Percentiles rank a stretch among this genome's conserved stretches.
Evolutionary conservation across 495 filamentous ascomycete genomes (phyloP).

Genomic region (Elaphomyces granulatus): DNA sequence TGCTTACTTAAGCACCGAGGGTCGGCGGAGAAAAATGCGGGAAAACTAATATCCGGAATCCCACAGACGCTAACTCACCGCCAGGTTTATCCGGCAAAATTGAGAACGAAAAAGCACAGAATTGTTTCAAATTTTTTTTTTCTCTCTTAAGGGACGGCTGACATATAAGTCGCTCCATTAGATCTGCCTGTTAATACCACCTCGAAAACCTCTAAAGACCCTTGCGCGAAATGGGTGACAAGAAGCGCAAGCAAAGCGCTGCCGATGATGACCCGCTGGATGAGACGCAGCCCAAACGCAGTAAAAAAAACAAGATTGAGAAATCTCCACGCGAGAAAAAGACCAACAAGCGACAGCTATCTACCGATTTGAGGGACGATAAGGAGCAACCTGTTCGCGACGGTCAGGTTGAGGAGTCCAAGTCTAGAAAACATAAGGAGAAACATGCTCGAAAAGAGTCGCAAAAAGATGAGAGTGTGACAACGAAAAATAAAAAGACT

Average conservation of each 20-base stretch:
- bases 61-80: no score
- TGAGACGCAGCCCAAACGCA: constrained; percentile 9
- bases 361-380: constrained; percentile 17
- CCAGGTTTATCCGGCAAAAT: no score
- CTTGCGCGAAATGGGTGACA: constrained; percentile 24
- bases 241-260: constrained; percentile 28
- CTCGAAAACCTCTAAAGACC: constrained; percentile 1
- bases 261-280: constrained; percentile 14
- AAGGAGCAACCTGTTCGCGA: constrained; percentile 10
- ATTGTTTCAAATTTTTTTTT: not conserved
- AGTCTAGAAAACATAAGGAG: constrained; percentile 11
- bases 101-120: no score
- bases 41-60: no score
- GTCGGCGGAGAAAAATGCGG: no score
- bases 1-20: no score
- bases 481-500: not conserved
- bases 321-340: constrained; percentile 17
- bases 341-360: constrained; percentile 21
- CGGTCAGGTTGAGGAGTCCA: constrained; percentile 8
- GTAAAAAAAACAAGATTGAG: constrained; percentile 3
- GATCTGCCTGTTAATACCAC: no score
- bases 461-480: constrained; percentile 8
- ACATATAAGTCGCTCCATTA: no score
- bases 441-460: constrained; percentile 12
- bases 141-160: no score